Evolutionary conservation across 345 rosid genomes (phyloP).

Genomic region (Geranium rotundifolium): DNA sequence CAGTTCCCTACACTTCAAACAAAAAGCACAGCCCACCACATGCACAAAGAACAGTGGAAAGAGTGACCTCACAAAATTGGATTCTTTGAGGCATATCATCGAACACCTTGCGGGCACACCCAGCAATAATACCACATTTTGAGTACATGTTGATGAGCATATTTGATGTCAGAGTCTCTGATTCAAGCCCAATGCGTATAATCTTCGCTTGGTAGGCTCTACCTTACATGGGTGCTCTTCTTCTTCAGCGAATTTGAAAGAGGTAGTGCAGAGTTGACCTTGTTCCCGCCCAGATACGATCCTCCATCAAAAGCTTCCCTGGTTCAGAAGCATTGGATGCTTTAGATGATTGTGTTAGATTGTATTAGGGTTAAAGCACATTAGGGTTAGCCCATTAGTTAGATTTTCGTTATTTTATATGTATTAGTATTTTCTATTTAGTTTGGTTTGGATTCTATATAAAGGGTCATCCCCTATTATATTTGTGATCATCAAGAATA

Average conservation of each 20-base stretch:
- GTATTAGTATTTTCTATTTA: too few relatives aligned
- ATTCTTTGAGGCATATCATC: constrained; percentile 49
- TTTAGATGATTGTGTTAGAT: too few relatives aligned
- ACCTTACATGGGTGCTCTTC: constrained; percentile 21
- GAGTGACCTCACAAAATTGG: constrained; percentile 45
- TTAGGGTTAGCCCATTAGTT: too few relatives aligned
- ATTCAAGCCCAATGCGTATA: constrained; percentile 22
- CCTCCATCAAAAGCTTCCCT: too few relatives aligned
- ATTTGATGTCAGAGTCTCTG: constrained; percentile 37
- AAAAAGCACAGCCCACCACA: constrained; percentile 33
- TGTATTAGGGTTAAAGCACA: too few relatives aligned
- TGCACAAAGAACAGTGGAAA: constrained; percentile 61
- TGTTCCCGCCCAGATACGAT: too few relatives aligned
- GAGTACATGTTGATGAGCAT: constrained; percentile 42
- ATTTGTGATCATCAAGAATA: too few relatives aligned
- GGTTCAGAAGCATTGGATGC: too few relatives aligned
- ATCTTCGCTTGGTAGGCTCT: constrained; percentile 44
- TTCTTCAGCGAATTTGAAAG: constrained; percentile 37
- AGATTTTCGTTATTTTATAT: too few relatives aligned
- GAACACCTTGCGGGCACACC: constrained; percentile 49
- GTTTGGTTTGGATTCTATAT: too few relatives aligned
- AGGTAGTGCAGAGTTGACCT: constrained; percentile 7
- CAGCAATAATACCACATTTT: constrained; percentile 33
- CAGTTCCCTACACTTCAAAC: constrained; percentile 40
- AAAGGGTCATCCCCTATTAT: too few relatives aligned